phyloP scores from a whole-genome alignment of 768 basidiomycete genomes.

The Lactarius sp. region DNA sequence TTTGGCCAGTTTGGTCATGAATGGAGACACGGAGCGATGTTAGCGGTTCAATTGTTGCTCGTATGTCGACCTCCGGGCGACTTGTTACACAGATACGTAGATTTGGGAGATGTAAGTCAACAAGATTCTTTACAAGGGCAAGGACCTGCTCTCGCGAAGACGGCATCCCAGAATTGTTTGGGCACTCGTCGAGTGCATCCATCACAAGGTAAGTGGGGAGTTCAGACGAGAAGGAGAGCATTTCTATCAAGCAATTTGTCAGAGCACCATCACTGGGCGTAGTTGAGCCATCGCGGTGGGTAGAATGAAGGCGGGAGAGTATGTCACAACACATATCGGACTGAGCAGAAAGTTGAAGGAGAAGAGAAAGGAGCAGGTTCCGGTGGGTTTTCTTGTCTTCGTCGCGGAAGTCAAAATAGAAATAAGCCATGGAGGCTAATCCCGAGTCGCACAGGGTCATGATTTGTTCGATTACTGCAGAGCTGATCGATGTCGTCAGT shows the following conservation, averaged over 20 bases:
- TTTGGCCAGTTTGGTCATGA: constrained; percentile 6
- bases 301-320: background rate
- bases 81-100: background rate
- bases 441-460: background rate
- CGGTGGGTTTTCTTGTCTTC: background rate
- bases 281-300: background rate
- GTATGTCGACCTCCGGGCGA: background rate
- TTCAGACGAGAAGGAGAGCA: background rate
- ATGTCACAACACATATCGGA: background rate
- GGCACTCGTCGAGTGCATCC: constrained; percentile 13
- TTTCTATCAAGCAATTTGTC: background rate
- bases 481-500: background rate
- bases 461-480: background rate
- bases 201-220: background rate
- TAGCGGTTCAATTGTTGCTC: background rate
- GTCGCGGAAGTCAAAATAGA: constrained; percentile 3
- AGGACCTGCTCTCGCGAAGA: background rate
- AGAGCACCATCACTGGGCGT: background rate
- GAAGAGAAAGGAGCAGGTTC: background rate
- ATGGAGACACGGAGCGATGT: constrained; percentile 4
- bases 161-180: background rate
- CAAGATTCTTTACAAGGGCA: background rate
- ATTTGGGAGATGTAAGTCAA: background rate
- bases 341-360: background rate
- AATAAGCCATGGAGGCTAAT: background rate